Percentiles rank a stretch among this genome's conserved stretches.
These are phyloP conservation scores for Arthrinium puccinioides DNA, from an alignment of 2,329 filamentous ascomycete species.

Conservation along the genomic window DNA sequence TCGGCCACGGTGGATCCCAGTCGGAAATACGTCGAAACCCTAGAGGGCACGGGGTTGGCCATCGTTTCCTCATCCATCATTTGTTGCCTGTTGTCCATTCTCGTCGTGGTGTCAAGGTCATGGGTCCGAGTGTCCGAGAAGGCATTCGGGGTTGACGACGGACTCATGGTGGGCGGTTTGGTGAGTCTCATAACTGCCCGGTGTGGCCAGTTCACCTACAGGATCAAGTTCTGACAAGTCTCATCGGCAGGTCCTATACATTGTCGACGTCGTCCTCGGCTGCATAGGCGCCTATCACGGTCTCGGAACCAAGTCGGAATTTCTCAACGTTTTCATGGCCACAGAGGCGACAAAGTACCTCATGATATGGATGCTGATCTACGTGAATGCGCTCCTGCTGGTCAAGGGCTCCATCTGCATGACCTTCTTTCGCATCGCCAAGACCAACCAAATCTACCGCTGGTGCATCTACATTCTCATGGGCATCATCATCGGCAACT, in stretches of 20 bases:
- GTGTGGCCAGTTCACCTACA: background rate
- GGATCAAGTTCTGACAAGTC: background rate
- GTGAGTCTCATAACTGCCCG: constrained; percentile 2
- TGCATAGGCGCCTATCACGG: constrained; percentile 10
- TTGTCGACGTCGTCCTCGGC: constrained; percentile 7
- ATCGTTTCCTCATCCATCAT: constrained; percentile 6
- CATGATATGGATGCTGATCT: constrained; percentile 19
- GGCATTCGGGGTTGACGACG: constrained; percentile 8
- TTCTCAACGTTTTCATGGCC: constrained; percentile 15
- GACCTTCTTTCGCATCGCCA: constrained; percentile 26
- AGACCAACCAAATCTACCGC: constrained; percentile 10
- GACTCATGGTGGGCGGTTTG: constrained; percentile 7
- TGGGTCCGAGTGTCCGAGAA: constrained; percentile 5
- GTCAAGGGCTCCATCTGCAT: constrained; percentile 28
- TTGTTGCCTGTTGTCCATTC: constrained; percentile 6
- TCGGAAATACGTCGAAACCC: constrained; percentile 1
- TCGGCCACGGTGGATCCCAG: constrained; percentile 4
- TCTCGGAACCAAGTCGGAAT: constrained; percentile 12
- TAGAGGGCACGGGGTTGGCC: constrained; percentile 5
- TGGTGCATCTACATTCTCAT: constrained; percentile 13
- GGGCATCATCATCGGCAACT: constrained; percentile 15
- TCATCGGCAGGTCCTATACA: constrained; percentile 3
- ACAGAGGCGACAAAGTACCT: constrained; percentile 13
- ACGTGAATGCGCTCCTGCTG: constrained; percentile 14
- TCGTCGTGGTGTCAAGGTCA: constrained; percentile 5